A percentile compares a stretch with the other conserved stretches of the same genome.
phyloP scores from a whole-genome alignment of 2,329 filamentous ascomycete species.

The Fusarium drepaniforme region DNA sequence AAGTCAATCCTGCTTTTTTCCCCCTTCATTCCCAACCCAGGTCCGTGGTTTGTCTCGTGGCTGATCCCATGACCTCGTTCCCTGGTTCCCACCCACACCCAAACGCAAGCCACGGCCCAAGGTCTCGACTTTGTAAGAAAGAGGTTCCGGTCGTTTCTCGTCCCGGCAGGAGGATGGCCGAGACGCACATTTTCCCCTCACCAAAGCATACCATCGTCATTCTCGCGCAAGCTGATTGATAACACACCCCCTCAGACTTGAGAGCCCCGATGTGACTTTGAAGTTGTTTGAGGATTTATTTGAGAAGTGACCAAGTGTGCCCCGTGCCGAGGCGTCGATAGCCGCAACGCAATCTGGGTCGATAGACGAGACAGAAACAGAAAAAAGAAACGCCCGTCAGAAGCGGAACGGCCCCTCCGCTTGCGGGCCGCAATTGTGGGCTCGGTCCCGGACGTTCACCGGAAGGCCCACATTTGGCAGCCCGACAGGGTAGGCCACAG shows the following conservation, averaged over 20 bases:
- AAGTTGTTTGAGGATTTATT: neutral
- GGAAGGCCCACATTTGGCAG: conserved; percentile 14
- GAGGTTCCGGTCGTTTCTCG: neutral
- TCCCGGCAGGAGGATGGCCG: neutral
- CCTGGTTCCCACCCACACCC: conserved; percentile 5
- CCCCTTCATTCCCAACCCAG: neutral
- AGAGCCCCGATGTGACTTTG: neutral
- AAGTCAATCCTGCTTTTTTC: conserved; percentile 30
- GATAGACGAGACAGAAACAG: conserved; percentile 4
- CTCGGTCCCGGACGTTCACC: conserved; percentile 12
- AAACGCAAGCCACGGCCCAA: conserved; percentile 13
- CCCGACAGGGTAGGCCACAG: neutral
- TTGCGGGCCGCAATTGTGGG: conserved; percentile 35
- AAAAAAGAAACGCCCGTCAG: conserved; percentile 6
- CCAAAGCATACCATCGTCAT: conserved; percentile 6
- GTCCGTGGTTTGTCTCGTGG: conserved; percentile 16
- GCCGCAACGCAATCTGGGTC: conserved; percentile 24
- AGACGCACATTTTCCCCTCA: neutral
- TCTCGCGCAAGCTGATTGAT: conserved; percentile 9
- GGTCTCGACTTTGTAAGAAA: conserved; percentile 9
- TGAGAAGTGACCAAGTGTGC: conserved; percentile 23
- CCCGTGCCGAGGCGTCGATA: conserved; percentile 35
- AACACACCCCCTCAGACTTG: conserved; percentile 19
- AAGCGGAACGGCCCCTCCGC: conserved; percentile 9
- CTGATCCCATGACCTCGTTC: conserved; percentile 30